phyloP scores from a whole-genome alignment of 2,329 filamentous ascomycete genomes.

The Penicillium sp. region DNA sequence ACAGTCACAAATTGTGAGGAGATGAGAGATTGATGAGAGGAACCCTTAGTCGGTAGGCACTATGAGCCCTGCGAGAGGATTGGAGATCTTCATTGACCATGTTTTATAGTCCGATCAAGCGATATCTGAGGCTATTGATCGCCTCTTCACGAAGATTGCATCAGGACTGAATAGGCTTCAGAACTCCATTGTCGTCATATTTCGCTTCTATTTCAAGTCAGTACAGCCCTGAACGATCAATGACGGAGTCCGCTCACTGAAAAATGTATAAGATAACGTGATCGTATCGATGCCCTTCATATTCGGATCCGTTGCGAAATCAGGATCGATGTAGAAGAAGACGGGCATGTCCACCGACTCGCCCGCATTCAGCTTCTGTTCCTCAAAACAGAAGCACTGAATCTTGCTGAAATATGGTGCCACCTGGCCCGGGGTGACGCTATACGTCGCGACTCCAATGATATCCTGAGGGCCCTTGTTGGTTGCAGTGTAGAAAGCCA shows the following conservation, averaged over 20 bases:
- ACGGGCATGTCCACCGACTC: constrained; percentile 99
- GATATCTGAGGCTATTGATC: not conserved
- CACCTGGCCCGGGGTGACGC: constrained; percentile 91
- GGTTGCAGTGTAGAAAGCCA: constrained; percentile 96
- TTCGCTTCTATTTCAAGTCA: constrained; percentile 66
- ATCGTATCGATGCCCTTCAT: constrained; percentile 96
- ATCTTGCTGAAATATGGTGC: constrained; percentile 99
- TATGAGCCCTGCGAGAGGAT: not conserved
- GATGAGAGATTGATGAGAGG: constrained; percentile 15
- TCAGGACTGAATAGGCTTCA: constrained; percentile 57
- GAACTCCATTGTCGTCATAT: constrained; percentile 77
- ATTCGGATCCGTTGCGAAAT: constrained; percentile 85
- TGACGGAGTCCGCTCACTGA: constrained; percentile 65
- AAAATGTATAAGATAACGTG: constrained; percentile 96
- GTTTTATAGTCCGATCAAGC: too few relatives aligned
- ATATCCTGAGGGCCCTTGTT: constrained; percentile 90
- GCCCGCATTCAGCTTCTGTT: constrained; percentile 88
- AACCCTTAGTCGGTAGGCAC: not conserved
- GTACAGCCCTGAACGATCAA: not conserved
- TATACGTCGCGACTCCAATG: constrained; percentile 97
- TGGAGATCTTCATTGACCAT: not conserved
- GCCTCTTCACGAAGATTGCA: not conserved
- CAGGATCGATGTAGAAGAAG: constrained; percentile 98
- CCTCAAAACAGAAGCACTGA: constrained; percentile 99
- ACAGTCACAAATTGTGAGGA: constrained; percentile 21